Evolutionary conservation across 2,329 filamentous ascomycete genomes (phyloP), one percentile per base, ranked within the genome.

Genomic region (Colletotrichum sp.): DNA sequence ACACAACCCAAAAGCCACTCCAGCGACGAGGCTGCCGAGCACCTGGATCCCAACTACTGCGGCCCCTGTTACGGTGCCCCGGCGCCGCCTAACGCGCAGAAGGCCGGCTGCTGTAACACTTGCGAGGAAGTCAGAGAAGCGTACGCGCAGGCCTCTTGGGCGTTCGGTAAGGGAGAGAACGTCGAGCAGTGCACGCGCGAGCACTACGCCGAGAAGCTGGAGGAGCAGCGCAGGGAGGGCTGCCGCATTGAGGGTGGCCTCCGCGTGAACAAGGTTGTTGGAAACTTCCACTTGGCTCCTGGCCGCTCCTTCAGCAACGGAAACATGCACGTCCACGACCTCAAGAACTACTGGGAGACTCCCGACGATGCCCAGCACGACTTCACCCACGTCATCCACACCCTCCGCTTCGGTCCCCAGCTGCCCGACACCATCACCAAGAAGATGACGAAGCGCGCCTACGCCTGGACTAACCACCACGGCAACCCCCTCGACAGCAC

Each of bases 221-320:
- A 98, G 82, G 93, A 92, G 77, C 96, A 99, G 87, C 92, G 96
- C 72, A 91, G 93, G 68, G 98, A 99, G 87, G 97, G 97, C 75
- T 99, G 97, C 87, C 95, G 97, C 67, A 94, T 99, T 78, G 96
- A 98, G 85, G 97, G 97, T 76, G 92, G 92, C 52, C 91, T 99
- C 80, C 95, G 95, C 64, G 98, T 99, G 79, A 99, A 99, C 90
- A 99, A 99, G 88, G 97, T 99, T 30, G 91, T 99, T 71, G 97
- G 97, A 72, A 99, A 99, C 88, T 99, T 99, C 90, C 97, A 99
- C 86, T 94, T 99, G 81, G 97, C 98, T 1, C 97, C 97, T 2
- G 97, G 97, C 81, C 95, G 96, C 86, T 96, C 94, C 84, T 99
- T 99, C 90, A 98, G 94, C 85, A 98, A 95, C 82, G 96, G 95